Percentiles rank a stretch among this genome's conserved stretches.
Conservation (phyloP, 768 basidiomycete species). For the Galerina marginata region DNA sequence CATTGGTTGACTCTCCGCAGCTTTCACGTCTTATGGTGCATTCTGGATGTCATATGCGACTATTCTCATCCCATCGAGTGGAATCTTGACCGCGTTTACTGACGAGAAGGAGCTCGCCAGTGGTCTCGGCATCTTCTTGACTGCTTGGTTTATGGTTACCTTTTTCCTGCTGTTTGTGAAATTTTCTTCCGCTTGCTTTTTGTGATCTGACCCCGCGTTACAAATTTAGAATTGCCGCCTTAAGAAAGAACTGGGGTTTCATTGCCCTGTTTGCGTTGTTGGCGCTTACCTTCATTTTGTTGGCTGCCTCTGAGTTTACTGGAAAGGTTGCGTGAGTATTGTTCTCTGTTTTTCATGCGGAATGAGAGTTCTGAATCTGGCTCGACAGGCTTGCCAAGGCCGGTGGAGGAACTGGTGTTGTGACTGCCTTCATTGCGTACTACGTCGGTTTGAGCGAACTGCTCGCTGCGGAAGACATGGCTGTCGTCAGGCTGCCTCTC, state of each 20-base stretch:
- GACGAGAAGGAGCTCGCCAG: slow-evolving; percentile 41
- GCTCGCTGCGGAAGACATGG: slow-evolving; percentile 44
- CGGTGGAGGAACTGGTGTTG: slow-evolving; percentile 50
- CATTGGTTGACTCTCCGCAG: slow-evolving; percentile 37
- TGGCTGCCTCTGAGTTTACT: slow-evolving; percentile 46
- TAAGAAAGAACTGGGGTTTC: slow-evolving; percentile 46
- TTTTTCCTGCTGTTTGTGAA: slow-evolving; percentile 64
- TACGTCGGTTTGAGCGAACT: slow-evolving; percentile 53
- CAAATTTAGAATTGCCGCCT: slow-evolving; percentile 37
- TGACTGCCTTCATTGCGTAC: slow-evolving; percentile 54
- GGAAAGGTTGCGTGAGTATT: slow-evolving; percentile 32
- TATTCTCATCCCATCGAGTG: slow-evolving; percentile 73
- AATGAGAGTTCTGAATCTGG: background rate
- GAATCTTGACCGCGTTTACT: slow-evolving; percentile 60
- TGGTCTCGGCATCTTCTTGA: slow-evolving; percentile 77
- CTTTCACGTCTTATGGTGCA: slow-evolving; percentile 83
- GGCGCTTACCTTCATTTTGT: slow-evolving; percentile 44
- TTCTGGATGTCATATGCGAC: slow-evolving; percentile 89
- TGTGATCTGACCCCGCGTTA: background rate
- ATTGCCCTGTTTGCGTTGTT: slow-evolving; percentile 44
- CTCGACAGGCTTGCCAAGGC: slow-evolving; percentile 40
- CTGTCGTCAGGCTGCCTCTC: slow-evolving; percentile 46
- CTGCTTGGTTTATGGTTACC: slow-evolving; percentile 77
- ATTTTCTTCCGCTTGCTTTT: slow-evolving; percentile 2
- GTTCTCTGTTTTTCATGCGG: background rate